These are phyloP conservation scores for Leucocoprinus birnbaumii DNA, from an alignment of 768 basidiomycete species.

Conservation along the genomic window DNA sequence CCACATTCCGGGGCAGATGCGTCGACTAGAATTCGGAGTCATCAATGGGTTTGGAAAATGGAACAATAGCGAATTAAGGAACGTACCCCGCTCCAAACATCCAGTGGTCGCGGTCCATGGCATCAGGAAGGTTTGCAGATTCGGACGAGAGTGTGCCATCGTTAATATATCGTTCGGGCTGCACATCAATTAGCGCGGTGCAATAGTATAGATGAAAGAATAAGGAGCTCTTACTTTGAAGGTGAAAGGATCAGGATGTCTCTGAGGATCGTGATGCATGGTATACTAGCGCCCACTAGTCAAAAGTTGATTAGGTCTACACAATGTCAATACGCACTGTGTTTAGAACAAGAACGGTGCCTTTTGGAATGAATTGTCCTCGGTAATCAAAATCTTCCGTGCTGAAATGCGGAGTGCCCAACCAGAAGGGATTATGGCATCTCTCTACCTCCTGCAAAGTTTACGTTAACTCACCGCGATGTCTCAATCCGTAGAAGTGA, in stretches of 20 bases:
- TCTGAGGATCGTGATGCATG: constrained; percentile 31
- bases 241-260: constrained; percentile 36
- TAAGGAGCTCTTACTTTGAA: constrained; percentile 21
- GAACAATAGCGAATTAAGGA: no score
- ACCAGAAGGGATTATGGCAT: constrained; percentile 36
- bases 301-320: no score
- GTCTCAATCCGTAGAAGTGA: no score
- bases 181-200: background rate
- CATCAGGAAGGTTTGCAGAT: constrained; percentile 38
- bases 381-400: constrained; percentile 37
- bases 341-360: constrained; percentile 36
- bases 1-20: constrained; percentile 41
- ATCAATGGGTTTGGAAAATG: no score
- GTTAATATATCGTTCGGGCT: constrained; percentile 43
- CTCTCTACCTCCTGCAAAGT: constrained; percentile 33
- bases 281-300: no score
- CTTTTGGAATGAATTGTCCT: constrained; percentile 37
- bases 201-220: background rate
- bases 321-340: no score
- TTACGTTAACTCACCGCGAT: no score
- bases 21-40: constrained; percentile 18
- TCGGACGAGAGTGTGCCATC: constrained; percentile 36
- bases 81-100: constrained; percentile 44
- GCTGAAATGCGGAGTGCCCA: constrained; percentile 36
- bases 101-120: constrained; percentile 48